These are phyloP conservation scores for Exophiala spinifera DNA, from an alignment of 2,329 filamentous ascomycete species.

Conservation along the genomic window DNA sequence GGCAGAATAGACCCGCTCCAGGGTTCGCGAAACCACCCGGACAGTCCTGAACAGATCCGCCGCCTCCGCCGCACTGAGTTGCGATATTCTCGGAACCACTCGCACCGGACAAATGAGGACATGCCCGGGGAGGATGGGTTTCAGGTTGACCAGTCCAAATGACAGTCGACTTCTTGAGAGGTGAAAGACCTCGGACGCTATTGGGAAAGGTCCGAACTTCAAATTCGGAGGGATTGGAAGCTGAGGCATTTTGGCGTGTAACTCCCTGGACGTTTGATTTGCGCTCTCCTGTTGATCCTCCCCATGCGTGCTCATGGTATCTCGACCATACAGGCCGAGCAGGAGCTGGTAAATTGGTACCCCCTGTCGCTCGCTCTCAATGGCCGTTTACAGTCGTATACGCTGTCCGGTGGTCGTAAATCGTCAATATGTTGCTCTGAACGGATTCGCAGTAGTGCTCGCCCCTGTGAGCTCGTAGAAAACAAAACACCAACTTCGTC, in stretches of 20 bases:
- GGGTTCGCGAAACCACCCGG: constrained; percentile 74
- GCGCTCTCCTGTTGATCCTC: not conserved
- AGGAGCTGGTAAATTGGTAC: too few species aligned
- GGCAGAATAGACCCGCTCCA: constrained; percentile 60
- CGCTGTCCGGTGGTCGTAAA: too few species aligned
- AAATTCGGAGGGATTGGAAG: constrained; percentile 39
- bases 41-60: constrained; percentile 83
- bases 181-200: constrained; percentile 87
- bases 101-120: constrained; percentile 79
- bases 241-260: constrained; percentile 12
- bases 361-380: too few species aligned
- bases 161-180: constrained; percentile 62
- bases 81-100: constrained; percentile 67
- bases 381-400: too few species aligned
- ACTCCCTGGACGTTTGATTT: not conserved
- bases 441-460: too few species aligned
- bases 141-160: constrained; percentile 92
- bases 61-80: constrained; percentile 70
- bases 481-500: too few species aligned
- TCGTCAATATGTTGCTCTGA: too few species aligned
- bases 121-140: constrained; percentile 89
- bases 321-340: too few species aligned
- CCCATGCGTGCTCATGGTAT: not conserved
- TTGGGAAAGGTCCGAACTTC: constrained; percentile 72
- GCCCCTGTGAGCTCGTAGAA: too few species aligned